Base-by-base conservation (phyloP, 1,139 yeast species). In the Schwanniomyces etchellsii region DNA sequence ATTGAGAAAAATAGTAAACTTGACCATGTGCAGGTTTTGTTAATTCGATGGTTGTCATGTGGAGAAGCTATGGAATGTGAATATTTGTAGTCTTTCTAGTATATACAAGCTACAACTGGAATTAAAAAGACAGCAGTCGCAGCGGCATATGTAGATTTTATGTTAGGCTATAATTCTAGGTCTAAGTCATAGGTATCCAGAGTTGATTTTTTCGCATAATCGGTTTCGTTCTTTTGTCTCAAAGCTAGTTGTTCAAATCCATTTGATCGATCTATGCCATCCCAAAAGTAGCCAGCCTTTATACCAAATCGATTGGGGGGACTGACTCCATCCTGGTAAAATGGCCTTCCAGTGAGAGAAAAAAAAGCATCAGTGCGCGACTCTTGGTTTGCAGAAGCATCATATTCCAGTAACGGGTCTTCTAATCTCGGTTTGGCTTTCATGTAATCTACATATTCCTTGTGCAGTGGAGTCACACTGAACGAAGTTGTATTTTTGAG, bases 231-330 rank as follows among this genome's bases (percentile, higher is more conserved):
- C 12, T 34, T 48, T 38, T 69, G 72, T 24, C 70, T 62, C 47
- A 84, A 66, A 65, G 83, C 70, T 37, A 69, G 60, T 29, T 60
- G 62, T 49, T 89, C 97, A 55, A 83, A 89, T n/a, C 96, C 96
- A 49, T 81, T 89, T 0, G 94, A 76, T 36, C 97, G 61, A 53
- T 86, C 93, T 1, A 88, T 79, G 0, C 97, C 97, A 51, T 89
- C 97, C 97, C 97, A 89, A 34, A 85, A 63, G 41, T 66, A 64
- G 1, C 97, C 96, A 0, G 96, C 95, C 4, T 60, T 59, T 13
- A 89, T 79, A 3, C 71, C 71, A 54, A 85, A 89, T 38, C 97
- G 55, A 48, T 89, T 89, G 16, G 74, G 74, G 0, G 85, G 75
- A 33, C 57, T 74, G 0, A 65, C 44, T 0, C 83, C 77, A 13